Evolutionary conservation across 2,329 filamentous ascomycete genomes (phyloP), one percentile per base, ranked within the genome.

Genomic region (Xylaria sp.): DNA sequence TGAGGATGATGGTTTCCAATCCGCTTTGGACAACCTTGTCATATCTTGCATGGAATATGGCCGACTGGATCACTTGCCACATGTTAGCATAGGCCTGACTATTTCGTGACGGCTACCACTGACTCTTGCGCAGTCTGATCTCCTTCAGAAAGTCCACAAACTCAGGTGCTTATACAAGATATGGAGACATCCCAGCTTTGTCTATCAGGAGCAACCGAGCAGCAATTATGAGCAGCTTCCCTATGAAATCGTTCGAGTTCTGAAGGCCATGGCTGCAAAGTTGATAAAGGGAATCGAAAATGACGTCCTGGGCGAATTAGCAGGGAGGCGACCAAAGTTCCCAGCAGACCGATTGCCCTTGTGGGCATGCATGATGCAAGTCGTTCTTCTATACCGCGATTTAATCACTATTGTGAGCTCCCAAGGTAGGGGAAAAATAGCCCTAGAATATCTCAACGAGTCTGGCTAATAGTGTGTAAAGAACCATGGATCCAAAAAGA

Each of bases 91-190:
- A 65, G 53, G 63, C 58, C 63, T 63, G 25, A 69, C 37, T 48
- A 44, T 65, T 63, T 65, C 44, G 40, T 69, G 57, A 68, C 54
- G 69, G 68, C 65, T 68, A 55, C 54, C 72, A 66, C 75, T 76
- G 40, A 77, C 72, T 50, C 42, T 57, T 50, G 21, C 25, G 72
- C 67, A 84, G 83, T 78, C 81, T 69, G 76, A 79, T 32, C 78
- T 85, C 32, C 80, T 84, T 18, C 76, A 74, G 54, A 81, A 82
- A 68, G 82, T 85, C 44, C 81, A 84, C 68, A 78, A 79, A 60
- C 81, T 86, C 78, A 83, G 82, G 70, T 85, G 83, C 76, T 83
- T 85, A 78, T 86, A 85, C 75, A 81, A 79, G 68, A 84, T 86
- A 69, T 86, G 82, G 83, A 82, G 81, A 65, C 81, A 82, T 21